Conservation (phyloP, 176 grass and related monocot genomes). For the Carex parvula region DNA sequence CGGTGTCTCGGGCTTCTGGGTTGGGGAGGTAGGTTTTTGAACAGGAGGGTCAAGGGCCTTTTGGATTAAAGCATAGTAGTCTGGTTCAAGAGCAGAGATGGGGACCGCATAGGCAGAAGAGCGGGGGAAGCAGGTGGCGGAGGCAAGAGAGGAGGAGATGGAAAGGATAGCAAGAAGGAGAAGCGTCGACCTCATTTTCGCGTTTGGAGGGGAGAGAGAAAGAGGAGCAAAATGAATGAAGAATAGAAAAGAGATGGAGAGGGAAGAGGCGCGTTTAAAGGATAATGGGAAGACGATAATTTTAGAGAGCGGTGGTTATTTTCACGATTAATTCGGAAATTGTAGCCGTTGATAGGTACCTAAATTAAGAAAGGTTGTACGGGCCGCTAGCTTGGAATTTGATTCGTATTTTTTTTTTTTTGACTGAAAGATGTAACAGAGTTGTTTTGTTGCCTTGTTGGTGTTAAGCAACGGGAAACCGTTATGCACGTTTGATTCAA, state of each 20-base stretch:
- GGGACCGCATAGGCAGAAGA: conserved; percentile 10
- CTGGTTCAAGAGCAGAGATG: background rate
- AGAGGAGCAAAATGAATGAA: background rate
- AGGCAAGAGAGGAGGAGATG: background rate
- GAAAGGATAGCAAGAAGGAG: background rate
- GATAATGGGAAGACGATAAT: conserved; percentile 20
- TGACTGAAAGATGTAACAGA: background rate
- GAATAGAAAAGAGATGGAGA: conserved; percentile 4
- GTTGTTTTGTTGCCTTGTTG: background rate
- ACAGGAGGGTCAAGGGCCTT: background rate
- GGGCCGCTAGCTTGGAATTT: background rate
- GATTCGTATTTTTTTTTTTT: background rate
- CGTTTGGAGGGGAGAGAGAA: background rate
- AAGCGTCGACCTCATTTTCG: conserved; percentile 12
- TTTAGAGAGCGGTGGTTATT: conserved; percentile 24
- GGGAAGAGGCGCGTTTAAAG: conserved; percentile 15
- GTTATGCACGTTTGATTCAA: background rate
- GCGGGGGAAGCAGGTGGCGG: conserved; percentile 15
- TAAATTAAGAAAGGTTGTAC: conserved; percentile 3
- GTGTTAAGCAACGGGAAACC: background rate
- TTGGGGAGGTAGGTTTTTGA: background rate
- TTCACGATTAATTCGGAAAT: background rate
- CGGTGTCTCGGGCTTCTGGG: background rate
- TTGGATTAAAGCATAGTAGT: background rate
- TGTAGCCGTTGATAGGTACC: conserved; percentile 10